Conservation (phyloP, 768 basidiomycete species). For the Mycena floridula region DNA sequence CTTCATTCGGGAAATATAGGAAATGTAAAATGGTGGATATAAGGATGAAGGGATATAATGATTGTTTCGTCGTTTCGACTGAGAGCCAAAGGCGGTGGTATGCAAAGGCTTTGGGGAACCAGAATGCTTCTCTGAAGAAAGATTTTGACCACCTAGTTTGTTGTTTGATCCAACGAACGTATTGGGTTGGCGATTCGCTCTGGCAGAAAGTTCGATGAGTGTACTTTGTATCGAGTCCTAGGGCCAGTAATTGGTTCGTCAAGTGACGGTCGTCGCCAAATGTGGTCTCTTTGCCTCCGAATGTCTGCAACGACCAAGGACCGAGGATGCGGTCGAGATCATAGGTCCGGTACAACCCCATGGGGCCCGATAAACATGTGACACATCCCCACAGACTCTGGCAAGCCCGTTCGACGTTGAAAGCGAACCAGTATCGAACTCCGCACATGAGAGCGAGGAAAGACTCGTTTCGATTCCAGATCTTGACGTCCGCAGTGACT, state of each 20-base stretch:
- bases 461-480: constrained; percentile 15
- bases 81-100: constrained; percentile 14
- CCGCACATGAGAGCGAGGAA: constrained; percentile 15
- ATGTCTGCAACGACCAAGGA: constrained; percentile 4
- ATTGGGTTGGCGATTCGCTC: constrained; percentile 13
- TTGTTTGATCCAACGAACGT: constrained; percentile 19
- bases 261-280: constrained; percentile 8
- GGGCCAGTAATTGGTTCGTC: constrained; percentile 9
- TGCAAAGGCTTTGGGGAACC: constrained; percentile 14
- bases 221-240: constrained; percentile 12
- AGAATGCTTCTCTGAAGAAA: constrained; percentile 16
- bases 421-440: constrained; percentile 16
- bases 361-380: constrained; percentile 4
- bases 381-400: constrained; percentile 5
- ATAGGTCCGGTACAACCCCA: constrained; percentile 3
- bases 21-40: constrained; percentile 14
- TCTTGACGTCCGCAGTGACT: constrained; percentile 15
- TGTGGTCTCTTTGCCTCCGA: constrained; percentile 6
- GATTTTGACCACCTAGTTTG: constrained; percentile 17
- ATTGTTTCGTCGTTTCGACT: constrained; percentile 15
- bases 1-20: constrained; percentile 8
- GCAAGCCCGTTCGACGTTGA: constrained; percentile 10
- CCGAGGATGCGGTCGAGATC: constrained; percentile 5
- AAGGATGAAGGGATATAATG: constrained; percentile 14
- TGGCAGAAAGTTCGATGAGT: constrained; percentile 13